Evolutionary conservation across 2,329 filamentous ascomycete species (phyloP).

Genomic region (Ophiognomonia clavigignenti-juglandacearum): DNA sequence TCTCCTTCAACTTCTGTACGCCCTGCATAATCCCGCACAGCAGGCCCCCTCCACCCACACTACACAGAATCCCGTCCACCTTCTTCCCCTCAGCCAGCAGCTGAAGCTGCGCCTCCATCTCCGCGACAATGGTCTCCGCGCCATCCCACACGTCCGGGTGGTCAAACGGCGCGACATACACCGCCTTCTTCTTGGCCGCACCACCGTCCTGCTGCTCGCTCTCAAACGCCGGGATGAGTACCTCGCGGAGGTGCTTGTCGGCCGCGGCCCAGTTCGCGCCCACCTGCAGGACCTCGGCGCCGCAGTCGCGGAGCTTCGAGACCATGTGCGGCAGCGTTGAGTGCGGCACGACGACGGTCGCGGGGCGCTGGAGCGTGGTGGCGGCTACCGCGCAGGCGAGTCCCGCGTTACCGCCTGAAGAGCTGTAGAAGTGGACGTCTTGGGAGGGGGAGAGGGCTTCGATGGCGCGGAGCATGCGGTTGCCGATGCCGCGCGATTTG

Average conservation of each 20-base stretch:
- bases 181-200: no score
- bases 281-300: conserved; percentile 60
- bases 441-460: conserved; percentile 27
- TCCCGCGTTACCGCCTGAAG: conserved; percentile 74
- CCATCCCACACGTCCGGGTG: conserved; percentile 63
- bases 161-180: conserved; percentile 65
- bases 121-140: conserved; percentile 50
- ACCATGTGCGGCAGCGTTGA: conserved; percentile 64
- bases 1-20: conserved; percentile 40
- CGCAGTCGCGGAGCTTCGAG: conserved; percentile 58
- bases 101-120: conserved; percentile 34
- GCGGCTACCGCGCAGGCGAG: conserved; percentile 74
- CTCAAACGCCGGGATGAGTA: conserved; percentile 37
- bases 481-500: conserved; percentile 73
- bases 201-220: conserved; percentile 23
- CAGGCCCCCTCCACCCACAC: conserved; percentile 67
- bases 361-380: conserved; percentile 51
- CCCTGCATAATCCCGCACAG: conserved; percentile 64
- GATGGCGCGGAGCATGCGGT: conserved; percentile 55
- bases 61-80: conserved; percentile 62
- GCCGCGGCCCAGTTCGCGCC: conserved; percentile 67
- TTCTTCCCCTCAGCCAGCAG: conserved; percentile 21
- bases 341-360: conserved; percentile 68
- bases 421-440: conserved; percentile 63
- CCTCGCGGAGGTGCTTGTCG: conserved; percentile 55